Base-by-base conservation (phyloP, 139 green algal genomes). In the Klebsormidium nitens region DNA sequence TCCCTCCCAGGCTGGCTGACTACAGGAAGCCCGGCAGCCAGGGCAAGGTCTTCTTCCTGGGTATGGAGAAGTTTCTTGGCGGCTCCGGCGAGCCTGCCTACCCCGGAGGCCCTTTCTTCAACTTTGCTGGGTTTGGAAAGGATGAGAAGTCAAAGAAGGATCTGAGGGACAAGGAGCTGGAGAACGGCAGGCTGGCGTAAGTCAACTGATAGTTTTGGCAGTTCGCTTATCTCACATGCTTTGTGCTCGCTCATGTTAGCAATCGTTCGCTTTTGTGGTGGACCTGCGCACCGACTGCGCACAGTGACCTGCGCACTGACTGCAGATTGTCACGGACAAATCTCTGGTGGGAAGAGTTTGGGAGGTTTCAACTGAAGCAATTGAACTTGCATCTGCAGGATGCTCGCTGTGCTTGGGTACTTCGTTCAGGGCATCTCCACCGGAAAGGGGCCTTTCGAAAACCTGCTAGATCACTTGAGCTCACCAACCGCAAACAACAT, bases 21-120 rank as follows among this genome's bases (percentile, higher is more conserved):
- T 75, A 65, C 56, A 56, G 65, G 64, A 42, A 72, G 65, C 93
- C 93, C 34, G 93, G 93, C 73, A 95, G 82, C 72, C 82, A 87
- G 87, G 84, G 75, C 75, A 89, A 95, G 85, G 91, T 96, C 86
- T 96, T 93, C 82, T 96, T 99, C 82, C 72, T 96, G 52, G 94
- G 94, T 29, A 75, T 97, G 47, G 93, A 99, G 88, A 64, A 71
- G 31, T 74, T 66, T 83, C 38, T 83, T 96, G 38, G 81, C 75
- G 35, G 93, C 76, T 89, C 81, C 28, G 93, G 92, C 67, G 49
- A 74, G 17, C 85, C 91, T 5, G 72, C 85, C 58, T 97, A 97
- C 88, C 92, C 92, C 59, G 89, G 93, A 68, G 93, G 93, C 72
- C 82, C 78, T 29, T 93, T 87, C 64, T 98, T 98, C 92, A 98